Evolutionary conservation across 164 flowering plant species (phyloP), one percentile per base, ranked within the genome.

Genomic region (Santalum album): DNA sequence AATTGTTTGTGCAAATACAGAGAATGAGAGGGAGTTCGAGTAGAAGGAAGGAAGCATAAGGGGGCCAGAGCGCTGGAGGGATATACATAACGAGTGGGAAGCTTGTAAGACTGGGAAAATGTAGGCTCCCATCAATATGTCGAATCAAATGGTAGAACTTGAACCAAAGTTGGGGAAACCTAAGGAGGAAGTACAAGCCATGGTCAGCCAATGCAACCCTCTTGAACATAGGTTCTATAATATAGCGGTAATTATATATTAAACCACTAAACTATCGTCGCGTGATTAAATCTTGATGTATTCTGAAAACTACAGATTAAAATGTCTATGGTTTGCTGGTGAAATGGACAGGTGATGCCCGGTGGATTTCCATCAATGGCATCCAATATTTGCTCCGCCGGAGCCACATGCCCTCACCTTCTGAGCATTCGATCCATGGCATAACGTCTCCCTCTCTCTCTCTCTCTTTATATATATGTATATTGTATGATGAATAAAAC

Each of bases 331-430:
- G 2, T 38, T 38, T 75, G 75, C 68, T 80, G 86, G 42, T 80
- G 17, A 17, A 58, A 23, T 80, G 82, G 80, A 51, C 12, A 10
- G 72, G 74, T 6, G 55, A 65, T 25, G 90, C 75, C 0, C 86
- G 90, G 59, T 76, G 66, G 14, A 52, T 80, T 15, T 4, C 34
- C 20, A 70, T 76, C 20, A 74, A 77, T 35, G 70, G 72, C 17
- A 72, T 67, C 0, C 51, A 69, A 0, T 83, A 78, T 53, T 19
- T 23, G 5, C 82, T 80, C 36, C 24, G 55, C 35, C 76, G 72
- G 54, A 57, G 58, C 29, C 90, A 83, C 47, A 80, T 84, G 86
- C 90, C 80, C 65, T 65, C 82, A 2, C 86, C 84, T 43, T 78
- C 90, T 0, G 89, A 83, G 65, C 89, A 83, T 56, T 59, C 81